Base-by-base conservation (phyloP, 2,329 filamentous ascomycete genomes). In the Pestalotiopsis sp. region DNA sequence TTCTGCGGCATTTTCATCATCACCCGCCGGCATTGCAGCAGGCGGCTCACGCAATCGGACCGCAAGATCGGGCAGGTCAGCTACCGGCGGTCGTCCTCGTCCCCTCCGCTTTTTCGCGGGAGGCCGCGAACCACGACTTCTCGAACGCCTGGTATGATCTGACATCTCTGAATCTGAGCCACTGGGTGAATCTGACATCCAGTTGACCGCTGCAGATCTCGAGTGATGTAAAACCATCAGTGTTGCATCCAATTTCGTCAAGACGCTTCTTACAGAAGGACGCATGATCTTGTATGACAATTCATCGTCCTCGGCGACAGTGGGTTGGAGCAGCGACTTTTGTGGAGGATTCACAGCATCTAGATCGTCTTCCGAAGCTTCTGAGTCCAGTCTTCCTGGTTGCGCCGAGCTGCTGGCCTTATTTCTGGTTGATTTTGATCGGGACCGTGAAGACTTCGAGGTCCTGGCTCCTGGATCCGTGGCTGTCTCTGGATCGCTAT, bases 231-330 rank as follows among this genome's bases (percentile, higher is more conserved):
- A 84, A 3, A 90, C 88, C 38, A 85, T 83, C 5, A 97, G 85
- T 0, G 95, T 85, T 4, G 83, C 79, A 73, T 98, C 94, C 1
- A 97, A 77, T 45, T 89, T 88, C 1, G 84, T 81, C 9, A 97
- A 83, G 17, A 95, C 86, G 72, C 93, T 91, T n/a, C 90, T 85
- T 12, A 92, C 86, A 0, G 89, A 86, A 0, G 94, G 93, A 0
- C 86, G 85, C 17, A 97, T 82, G 4, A 97, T 82, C 1, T 80
- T 77, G 69, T 86, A 83, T 0, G 93, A 92, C 62, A 84, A 77
- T 1, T 92, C 90, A 72, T 97, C 94, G 73, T 97, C 91, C 1
- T 89, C 86, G 7, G 92, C 86, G 4, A 93, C 80, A 2, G 86
- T 83, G 0, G 92, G 89, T 12, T 79, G 78, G 41, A 83, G 81